Conservation (phyloP, 78 protist genomes). For the Dictyostelium intermedium region DNA sequence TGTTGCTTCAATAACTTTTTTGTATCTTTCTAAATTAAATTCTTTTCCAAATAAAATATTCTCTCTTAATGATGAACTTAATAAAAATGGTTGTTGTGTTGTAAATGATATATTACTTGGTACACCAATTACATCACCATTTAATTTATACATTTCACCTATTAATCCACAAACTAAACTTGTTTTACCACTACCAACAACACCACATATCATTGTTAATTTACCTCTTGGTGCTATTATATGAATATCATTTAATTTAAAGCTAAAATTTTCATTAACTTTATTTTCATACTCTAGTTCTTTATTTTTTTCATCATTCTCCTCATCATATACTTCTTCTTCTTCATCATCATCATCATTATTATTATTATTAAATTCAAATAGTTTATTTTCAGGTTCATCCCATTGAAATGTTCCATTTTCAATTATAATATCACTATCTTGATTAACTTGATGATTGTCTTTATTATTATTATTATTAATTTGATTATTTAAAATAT, state of each 20-base stretch:
- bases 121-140: constrained; percentile 1
- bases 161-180: constrained; percentile 64
- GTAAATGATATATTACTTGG: constrained; percentile 14
- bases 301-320: background rate
- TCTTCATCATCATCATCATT: background rate
- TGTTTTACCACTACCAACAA: constrained; percentile 94
- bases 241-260: constrained; percentile 11
- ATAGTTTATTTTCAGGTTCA: background rate
- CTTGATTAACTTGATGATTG: background rate
- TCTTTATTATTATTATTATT: background rate
- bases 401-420: constrained; percentile 4
- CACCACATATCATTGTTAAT: constrained; percentile 85
- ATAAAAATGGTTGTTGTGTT: constrained; percentile 95
- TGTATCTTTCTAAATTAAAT: constrained; percentile 80
- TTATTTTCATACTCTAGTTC: background rate
- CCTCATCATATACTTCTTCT: background rate
- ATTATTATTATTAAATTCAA: background rate
- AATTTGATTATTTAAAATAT: background rate
- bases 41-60: constrained; percentile 96
- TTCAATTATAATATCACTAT: background rate
- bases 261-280: background rate
- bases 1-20: constrained; percentile 82
- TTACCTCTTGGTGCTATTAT: constrained; percentile 34
- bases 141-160: constrained; percentile 40
- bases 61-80: constrained; percentile 89